Conservation (phyloP, 2,329 filamentous ascomycete genomes). For the Hortaea werneckii region DNA sequence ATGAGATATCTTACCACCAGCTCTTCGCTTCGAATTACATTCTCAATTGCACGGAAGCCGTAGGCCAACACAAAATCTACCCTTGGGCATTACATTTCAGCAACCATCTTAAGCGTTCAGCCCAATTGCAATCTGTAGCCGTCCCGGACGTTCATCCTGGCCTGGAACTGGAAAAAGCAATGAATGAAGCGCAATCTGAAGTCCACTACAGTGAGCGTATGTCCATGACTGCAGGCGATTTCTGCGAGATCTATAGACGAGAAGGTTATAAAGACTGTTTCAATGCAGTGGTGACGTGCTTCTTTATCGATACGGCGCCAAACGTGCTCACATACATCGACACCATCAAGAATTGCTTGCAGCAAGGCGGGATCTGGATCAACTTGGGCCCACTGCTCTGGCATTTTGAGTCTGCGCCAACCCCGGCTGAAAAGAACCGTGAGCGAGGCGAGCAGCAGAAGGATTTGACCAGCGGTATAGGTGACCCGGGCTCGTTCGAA, state of each 20-base stretch:
- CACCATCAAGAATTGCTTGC: conserved; percentile 68
- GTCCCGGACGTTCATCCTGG: conserved; percentile 63
- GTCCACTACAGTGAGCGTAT: conserved; percentile 51
- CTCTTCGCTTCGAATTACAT: conserved; percentile 74
- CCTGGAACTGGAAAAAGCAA: conserved; percentile 23
- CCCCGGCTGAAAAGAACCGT: conserved; percentile 38
- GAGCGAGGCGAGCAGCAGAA: background rate
- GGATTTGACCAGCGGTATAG: conserved; percentile 42
- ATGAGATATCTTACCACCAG: conserved; percentile 93
- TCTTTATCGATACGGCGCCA: conserved; percentile 94
- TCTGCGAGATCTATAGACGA: conserved; percentile 71
- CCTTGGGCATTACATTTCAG: conserved; percentile 85
- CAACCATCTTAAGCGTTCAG: conserved; percentile 62
- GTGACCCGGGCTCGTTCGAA: conserved; percentile 82
- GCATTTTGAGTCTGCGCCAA: conserved; percentile 78
- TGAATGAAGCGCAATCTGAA: conserved; percentile 9
- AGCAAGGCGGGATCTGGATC: conserved; percentile 68
- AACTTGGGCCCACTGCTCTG: conserved; percentile 88
- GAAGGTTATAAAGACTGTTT: conserved; percentile 52
- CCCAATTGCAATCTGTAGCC: conserved; percentile 63
- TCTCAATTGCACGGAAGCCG: conserved; percentile 54
- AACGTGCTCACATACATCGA: conserved; percentile 87
- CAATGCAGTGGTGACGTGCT: conserved; percentile 78
- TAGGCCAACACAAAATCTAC: conserved; percentile 60
- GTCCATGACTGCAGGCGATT: conserved; percentile 90